Base-by-base conservation (phyloP, 1,284 basidiomycete species). In the Heterobasidion parviporum region DNA sequence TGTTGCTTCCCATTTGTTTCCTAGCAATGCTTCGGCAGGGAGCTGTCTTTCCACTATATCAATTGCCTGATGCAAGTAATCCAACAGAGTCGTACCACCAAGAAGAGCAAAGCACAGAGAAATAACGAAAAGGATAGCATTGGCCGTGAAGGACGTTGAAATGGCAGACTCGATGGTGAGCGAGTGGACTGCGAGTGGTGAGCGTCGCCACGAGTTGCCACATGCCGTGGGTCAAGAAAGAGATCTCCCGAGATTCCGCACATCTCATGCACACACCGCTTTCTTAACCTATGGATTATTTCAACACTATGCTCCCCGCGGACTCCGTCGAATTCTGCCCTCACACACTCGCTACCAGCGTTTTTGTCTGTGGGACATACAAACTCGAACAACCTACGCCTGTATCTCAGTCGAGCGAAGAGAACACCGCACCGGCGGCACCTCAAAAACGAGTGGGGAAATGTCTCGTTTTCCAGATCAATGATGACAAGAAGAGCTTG, bases 261-360 rank as follows among this genome's bases (percentile, higher is more conserved):
- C 26, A 26, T 26, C 26, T 26, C 26, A 5, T 4, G 0, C 26
- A 5, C 26, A 26, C 26, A 4, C 26, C 26, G 26, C 26, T 26
- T 4, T 5, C 26, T 26, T 26, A 26, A 26, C 26, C 26, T 26
- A 53, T 57, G 46, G 53, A 50, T n/a, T 49, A 56, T 38, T 74
- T 85, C 63, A 85, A 94, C 69, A 96, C 94, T 0, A 70, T 74
- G 14, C 88, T 82, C 66, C 92, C 92, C 8, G 94, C 94, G n/a
- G 93, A 95, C 69, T 83, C 88, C 15, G 79, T 92, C 56, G 94
- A 97, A 65, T 96, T 93, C 68, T 94, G 92, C 64, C 93, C 92
- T 12, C 78, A 80, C 58, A 74, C 75, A 15, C 72, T 72, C 44
- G 75, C 75, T 46, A 70, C 75, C 14, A 72, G 85, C 61, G 70